Conservation (phyloP, 2,329 filamentous ascomycete genomes). For the Diaporthe longicolla region DNA sequence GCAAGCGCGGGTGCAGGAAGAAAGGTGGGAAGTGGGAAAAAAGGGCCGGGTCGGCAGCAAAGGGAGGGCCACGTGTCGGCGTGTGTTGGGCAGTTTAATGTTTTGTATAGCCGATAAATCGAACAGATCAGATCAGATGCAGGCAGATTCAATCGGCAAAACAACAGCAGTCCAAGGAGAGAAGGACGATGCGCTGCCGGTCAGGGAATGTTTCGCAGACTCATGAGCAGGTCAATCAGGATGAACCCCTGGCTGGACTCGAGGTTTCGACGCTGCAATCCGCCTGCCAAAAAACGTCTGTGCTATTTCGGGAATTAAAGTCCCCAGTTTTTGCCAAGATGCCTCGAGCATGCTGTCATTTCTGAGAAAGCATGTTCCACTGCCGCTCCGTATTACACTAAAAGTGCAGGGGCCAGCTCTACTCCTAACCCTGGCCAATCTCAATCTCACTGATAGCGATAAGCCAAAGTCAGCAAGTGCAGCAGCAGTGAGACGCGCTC, state of each 20-base stretch:
- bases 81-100: background rate
- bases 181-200: constrained; percentile 30
- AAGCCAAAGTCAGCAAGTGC: background rate
- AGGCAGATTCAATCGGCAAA: background rate
- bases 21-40: background rate
- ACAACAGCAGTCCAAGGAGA: background rate
- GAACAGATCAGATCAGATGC: background rate
- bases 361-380: background rate
- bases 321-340: constrained; percentile 25
- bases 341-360: constrained; percentile 19
- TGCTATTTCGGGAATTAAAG: constrained; percentile 20
- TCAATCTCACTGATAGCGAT: background rate
- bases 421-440: constrained; percentile 4
- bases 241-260: constrained; percentile 26
- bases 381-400: background rate
- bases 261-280: constrained; percentile 18
- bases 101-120: too few species aligned
- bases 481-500: constrained; percentile 10
- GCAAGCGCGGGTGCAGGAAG: background rate
- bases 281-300: constrained; percentile 20
- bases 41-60: background rate
- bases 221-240: constrained; percentile 28
- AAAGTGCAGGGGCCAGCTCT: too few species aligned
- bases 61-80: constrained; percentile 33
- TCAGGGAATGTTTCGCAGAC: constrained; percentile 28